Percentiles rank a stretch among this genome's conserved stretches.
These are phyloP conservation scores for bread wheat (Triticum aestivum) DNA, from an alignment of 176 grass and related monocot genomes.

Conservation along the genomic window DNA sequence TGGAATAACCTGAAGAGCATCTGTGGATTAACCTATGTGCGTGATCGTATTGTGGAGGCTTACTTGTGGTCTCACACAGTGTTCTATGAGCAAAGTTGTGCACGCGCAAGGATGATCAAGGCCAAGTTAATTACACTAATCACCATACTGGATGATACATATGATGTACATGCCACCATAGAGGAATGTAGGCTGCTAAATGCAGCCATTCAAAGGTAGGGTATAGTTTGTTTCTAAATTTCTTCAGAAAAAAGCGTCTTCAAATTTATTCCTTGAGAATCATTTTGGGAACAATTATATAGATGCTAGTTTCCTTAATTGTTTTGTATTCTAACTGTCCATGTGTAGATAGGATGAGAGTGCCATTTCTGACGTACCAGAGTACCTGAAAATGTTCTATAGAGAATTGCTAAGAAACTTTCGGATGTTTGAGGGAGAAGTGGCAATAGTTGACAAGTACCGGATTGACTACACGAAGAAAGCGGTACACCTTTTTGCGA, in stretches of 20 bases:
- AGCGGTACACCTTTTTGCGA: background rate
- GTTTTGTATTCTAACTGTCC: background rate
- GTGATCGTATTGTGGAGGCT: conserved; percentile 21
- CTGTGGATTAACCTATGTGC: background rate
- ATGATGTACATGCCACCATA: conserved; percentile 26
- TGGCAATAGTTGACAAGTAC: background rate
- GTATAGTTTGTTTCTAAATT: background rate
- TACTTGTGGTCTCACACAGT: background rate
- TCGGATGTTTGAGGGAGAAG: conserved; percentile 9
- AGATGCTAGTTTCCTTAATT: background rate
- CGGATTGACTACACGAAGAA: background rate
- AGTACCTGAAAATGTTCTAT: conserved; percentile 19
- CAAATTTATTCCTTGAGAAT: background rate
- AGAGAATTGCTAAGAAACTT: background rate
- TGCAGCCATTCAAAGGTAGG: conserved; percentile 26
- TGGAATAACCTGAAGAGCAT: conserved; percentile 20
- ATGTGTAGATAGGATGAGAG: conserved; percentile 13
- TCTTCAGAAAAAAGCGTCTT: no score
- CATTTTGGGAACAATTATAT: background rate
- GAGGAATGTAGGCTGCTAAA: background rate
- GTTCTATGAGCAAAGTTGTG: background rate
- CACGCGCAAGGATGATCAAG: background rate
- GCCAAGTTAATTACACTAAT: background rate
- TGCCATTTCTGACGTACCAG: background rate
- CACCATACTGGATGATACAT: conserved; percentile 16